Percentiles rank a stretch among this genome's conserved stretches.
Evolutionary conservation across 768 basidiomycete genomes (phyloP).

Genomic region (Tulasnella sp.): DNA sequence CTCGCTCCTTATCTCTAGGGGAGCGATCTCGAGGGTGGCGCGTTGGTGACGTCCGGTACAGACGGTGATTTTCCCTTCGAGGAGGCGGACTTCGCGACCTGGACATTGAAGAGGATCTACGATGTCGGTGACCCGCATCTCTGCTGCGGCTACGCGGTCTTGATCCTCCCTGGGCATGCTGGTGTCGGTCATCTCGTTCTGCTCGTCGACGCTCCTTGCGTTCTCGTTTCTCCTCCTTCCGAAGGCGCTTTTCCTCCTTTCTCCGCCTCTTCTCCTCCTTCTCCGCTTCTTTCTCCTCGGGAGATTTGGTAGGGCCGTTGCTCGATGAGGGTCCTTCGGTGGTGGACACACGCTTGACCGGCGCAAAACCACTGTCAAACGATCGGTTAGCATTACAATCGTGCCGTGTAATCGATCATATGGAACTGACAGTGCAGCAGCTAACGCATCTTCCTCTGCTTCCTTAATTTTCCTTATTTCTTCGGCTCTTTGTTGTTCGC

Average conservation of each 20-base stretch:
- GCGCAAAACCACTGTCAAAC: constrained; percentile 66
- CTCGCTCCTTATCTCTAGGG: background rate
- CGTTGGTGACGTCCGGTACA: background rate
- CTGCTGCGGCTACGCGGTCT: background rate
- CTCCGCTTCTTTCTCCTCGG: constrained; percentile 43
- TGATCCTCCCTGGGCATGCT: background rate
- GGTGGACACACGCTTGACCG: constrained; percentile 47
- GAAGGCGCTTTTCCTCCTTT: constrained; percentile 47
- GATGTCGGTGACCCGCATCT: background rate
- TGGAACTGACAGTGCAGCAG: constrained; percentile 67
- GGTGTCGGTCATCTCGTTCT: constrained; percentile 27
- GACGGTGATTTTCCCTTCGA: background rate
- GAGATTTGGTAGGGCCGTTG: constrained; percentile 26
- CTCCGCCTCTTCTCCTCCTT: constrained; percentile 58
- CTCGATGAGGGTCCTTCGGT: constrained; percentile 20
- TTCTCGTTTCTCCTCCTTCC: constrained; percentile 62
- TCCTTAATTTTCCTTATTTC: constrained; percentile 86
- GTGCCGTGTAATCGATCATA: background rate
- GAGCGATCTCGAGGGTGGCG: background rate
- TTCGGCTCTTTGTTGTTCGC: constrained; percentile 58
- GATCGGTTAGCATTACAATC: constrained; percentile 21
- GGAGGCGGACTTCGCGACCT: background rate
- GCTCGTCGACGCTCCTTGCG: constrained; percentile 50
- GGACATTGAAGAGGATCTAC: background rate
- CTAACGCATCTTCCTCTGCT: constrained; percentile 84